Base-by-base conservation (phyloP, 2,329 filamentous ascomycete species). In the Plectosphaerella plurivora region DNA sequence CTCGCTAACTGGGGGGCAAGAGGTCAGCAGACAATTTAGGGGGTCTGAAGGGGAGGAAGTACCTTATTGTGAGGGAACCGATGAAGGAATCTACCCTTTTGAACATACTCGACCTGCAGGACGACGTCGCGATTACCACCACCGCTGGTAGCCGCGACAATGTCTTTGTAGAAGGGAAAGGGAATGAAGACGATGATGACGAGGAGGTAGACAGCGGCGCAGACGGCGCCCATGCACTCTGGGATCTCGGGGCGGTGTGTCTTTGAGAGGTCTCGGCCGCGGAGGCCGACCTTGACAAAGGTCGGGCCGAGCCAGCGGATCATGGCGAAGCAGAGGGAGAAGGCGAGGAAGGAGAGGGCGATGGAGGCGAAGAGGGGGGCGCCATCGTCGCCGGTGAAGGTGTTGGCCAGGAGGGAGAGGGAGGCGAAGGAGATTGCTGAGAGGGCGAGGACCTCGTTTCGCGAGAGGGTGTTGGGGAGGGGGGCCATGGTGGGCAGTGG, bases 121-220 rank as follows among this genome's bases (percentile, higher is more conserved):
- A 95, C 88, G 6, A 94, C 84, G 72, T 97, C 93, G 58, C 89
- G 80, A 70, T 97, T 97, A 47, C 92, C 92, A 57, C 91, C 92
- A 57, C 92, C 94, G 59, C 91, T 96, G 18, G 94, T 97, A 39
- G 92, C 91, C 15, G 91, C 89, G 24, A 97, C 92, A 59, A 99
- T 95, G 67, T 97, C 93, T 72, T 97, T 96, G 77, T 97, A 97
- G 70, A 99, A 97, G 1, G 92, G 89, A 70, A 97, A 96, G 0
- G 94, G 94, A 53, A 97, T 91, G 68, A 99, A 99, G 57, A 91
- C 75, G 60, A 97, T 95, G 59, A 97, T 80, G 48, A 86, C 82
- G 59, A 99, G 79, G 44, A 99, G 79, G 71, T 97, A 97, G 24
- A 97, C 91, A 59, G 94, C 83, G 9, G 93, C 94, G 66, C 90